Evolutionary conservation across 1,139 yeast species (phyloP), one percentile per base, ranked within the genome.

Genomic region (Komagataea norvegica): DNA sequence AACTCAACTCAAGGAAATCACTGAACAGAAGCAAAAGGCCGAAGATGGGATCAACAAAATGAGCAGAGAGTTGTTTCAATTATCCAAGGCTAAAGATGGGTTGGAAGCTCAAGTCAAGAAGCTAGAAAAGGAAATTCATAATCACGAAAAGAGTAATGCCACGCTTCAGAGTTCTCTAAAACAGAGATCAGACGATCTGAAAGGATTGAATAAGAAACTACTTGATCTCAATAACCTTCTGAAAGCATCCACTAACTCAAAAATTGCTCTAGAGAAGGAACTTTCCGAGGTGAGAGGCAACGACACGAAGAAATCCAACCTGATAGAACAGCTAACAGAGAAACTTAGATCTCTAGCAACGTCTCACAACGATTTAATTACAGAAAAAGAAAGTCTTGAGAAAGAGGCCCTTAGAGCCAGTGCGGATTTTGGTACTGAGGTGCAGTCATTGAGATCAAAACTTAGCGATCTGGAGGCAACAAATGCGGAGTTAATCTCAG

Each of bases 21-120:
- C 67, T 14, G 60, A 61, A 24, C 76, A 74, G 8, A 84, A 82
- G 51, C 68, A 70, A 20, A 82, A 77, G 46, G 85, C 91, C 1
- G 96, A 89, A 52, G 80, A 77, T 44, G 96, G 95, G 6, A 81
- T 89, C 40, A 89, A 87, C 56, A 87, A 87, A 50, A 86, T 89
- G 95, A 83, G 82, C 42, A 68, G 91, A 31, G 96, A 88, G 47
- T 64, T 89, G 26, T 75, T 87, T 56, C 74, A 73, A 29, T 62
- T 87, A 29, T 72, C 78, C 1, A 76, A 76, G 42, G 78, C 77
- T 25, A 79, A 79, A 43, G 74, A 70, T 3, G 72, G 72, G 1
- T 51, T 70, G 2, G 82, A 77, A 34, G 65, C 65, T 31, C 63
- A 62, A 11, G 57, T 73, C 47, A 68, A 58, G 44, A 55, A 42